Base-by-base conservation (phyloP, 306 rosid species). In the Trifolium pratense region DNA sequence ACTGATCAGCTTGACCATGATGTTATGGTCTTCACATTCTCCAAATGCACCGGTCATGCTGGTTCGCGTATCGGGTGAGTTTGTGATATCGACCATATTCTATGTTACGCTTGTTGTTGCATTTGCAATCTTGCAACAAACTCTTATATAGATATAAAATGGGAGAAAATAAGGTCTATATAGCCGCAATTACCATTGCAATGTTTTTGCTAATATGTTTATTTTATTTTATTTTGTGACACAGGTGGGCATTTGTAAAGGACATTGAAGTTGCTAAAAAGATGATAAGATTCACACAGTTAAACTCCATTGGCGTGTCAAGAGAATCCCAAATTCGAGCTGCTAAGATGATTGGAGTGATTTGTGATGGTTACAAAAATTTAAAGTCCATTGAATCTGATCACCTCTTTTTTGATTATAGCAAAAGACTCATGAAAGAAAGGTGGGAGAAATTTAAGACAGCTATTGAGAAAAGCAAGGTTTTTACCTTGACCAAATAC, bases 41-140 rank as follows among this genome's bases (percentile, higher is more conserved):
- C 98, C 70, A 93, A 93, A 70, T 83, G 92, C 86, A 91, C 96
- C 0, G 98, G 98, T 5, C 97, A 93, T 77, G 98, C 90, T 15
- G 97, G 97, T 36, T 93, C 97, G 2, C 92, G 98, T 16, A 80
- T 93, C 5, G 98, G 97, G 98, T 93, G 2, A 79, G 82, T 61
- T 6, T 0, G 49, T 13, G 13, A 37, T 14, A 52, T 52, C 14
- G 3, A 48, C 1, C 3, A 34, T 11, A 25, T 13, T 23, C 0
- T 55, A 7, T 29, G 32, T 4, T 29, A 29, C 32, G 1, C 6
- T 4, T 29, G 2, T 21, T 21, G 32, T 29, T 4, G 32, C 36
- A 58, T 0, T 13, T 3, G 12, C 6, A 29, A 26, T 21, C 25
- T 21, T 2, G 25, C 25, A 1, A 21, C 25, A 21, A 21, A 21